These are phyloP conservation scores for Ceratocystis colombiana DNA, from an alignment of 2,329 filamentous ascomycete genomes.

Conservation along the genomic window DNA sequence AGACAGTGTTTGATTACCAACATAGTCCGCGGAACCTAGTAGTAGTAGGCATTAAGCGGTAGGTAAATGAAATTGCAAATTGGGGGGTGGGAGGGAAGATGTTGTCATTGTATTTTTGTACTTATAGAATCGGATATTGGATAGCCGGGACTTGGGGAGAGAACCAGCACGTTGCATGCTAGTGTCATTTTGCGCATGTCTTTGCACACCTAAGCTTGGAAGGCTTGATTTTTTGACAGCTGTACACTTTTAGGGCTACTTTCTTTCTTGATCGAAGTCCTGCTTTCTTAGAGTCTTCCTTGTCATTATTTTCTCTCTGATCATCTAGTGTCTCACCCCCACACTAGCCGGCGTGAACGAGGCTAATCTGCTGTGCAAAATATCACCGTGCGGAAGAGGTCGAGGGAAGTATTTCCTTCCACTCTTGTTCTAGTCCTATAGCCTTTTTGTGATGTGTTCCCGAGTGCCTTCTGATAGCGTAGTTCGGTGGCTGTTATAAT, in stretches of 20 bases:
- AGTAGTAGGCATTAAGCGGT: constrained; percentile 77
- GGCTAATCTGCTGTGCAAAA: neutral
- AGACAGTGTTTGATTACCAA: constrained; percentile 81
- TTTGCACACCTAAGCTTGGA: too few species aligned
- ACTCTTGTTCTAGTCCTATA: neutral
- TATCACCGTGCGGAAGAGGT: neutral
- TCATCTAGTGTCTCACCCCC: neutral
- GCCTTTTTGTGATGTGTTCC: neutral
- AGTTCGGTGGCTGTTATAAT: neutral
- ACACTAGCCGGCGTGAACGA: neutral
- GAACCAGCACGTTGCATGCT: neutral
- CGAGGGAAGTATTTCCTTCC: neutral
- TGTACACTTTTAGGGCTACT: neutral
- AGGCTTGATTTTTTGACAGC: too few species aligned
- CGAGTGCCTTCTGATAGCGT: neutral
- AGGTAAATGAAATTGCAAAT: neutral
- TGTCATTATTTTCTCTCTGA: too few species aligned
- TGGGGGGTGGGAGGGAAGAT: neutral
- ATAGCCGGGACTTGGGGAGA: neutral
- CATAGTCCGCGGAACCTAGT: constrained; percentile 84
- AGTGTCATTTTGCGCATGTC: neutral
- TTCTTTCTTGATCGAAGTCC: neutral
- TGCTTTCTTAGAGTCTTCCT: neutral
- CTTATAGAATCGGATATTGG: neutral
- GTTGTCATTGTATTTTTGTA: neutral